Evolutionary conservation across 2,329 filamentous ascomycete species (phyloP), one percentile per base, ranked within the genome.

Genomic region (Penicillium sp.): DNA sequence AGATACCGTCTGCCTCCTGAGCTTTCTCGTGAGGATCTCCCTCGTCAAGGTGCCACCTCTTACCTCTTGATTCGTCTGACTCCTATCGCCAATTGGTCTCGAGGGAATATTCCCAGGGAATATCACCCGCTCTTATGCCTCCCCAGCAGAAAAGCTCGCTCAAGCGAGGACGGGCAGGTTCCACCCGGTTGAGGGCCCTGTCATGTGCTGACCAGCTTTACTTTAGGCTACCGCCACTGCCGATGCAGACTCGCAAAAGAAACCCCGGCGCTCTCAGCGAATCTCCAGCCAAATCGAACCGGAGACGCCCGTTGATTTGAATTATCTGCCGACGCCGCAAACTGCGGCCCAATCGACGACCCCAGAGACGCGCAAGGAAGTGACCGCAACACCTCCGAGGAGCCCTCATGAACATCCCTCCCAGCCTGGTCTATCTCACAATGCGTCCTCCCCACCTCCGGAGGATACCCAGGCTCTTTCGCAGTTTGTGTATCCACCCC

Each of bases 261-360:
- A 96, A 73, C 86, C 88, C 55, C 88, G 93, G 59, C 86, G 90
- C 54, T 92, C 90, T 42, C 81, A 89, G 61, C 86, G 90, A 58
- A 77, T 91, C 56, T 85, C 83, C 32, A 85, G 84, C 29, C 83
- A 85, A 61, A 78, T 78, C 16, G 74, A 70, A 67, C 72, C 68
- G 68, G 83, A 84, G 65, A 87, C 85, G 8, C 84, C 87, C 54
- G 70, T 88, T 63, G 79, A 83, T 63, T 83, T 84, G 66, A 81
- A 85, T 50, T 88, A 90, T 59, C 83, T 96, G 16, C 92, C 91
- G 11, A 94, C 91, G 0, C 92, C 92, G 11, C 76, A 93, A 56
- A 96, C 90, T 1, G 79, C 89, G 64, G 77, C 85, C 63, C 84
- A 83, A 43, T 87, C 85, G 10, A 84, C 80, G 56, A 82, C 84